phyloP scores from a whole-genome alignment of 202 grass and related monocot species.

The Schoenoplectus tabernaemontani region DNA sequence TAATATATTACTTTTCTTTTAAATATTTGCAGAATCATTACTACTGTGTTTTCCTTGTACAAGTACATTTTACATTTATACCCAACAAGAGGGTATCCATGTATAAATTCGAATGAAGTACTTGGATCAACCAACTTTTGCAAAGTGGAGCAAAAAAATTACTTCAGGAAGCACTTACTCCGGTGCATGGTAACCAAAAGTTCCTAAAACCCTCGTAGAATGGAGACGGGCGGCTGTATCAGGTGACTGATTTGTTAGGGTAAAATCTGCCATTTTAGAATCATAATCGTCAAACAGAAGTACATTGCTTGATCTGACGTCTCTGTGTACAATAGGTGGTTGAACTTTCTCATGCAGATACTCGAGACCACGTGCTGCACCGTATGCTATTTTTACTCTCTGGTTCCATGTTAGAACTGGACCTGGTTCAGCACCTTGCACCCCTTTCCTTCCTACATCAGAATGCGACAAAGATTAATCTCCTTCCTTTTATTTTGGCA shows the following conservation, averaged over 20 bases:
- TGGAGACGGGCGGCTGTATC: conserved; percentile 73
- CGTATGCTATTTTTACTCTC: conserved; percentile 71
- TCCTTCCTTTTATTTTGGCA: not conserved
- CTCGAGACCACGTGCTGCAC: conserved; percentile 73
- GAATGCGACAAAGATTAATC: not conserved
- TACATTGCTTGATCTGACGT: conserved; percentile 77
- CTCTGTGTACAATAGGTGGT: conserved; percentile 74
- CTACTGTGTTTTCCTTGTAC: not conserved
- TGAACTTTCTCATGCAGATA: conserved; percentile 89
- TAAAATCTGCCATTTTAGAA: conserved; percentile 77
- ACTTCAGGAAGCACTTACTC: conserved; percentile 41
- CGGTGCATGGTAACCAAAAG: conserved; percentile 87
- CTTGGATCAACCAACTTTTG: no score
- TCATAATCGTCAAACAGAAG: conserved; percentile 68
- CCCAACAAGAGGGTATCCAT: not conserved
- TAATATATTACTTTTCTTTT: no score
- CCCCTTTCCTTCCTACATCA: conserved; percentile 68
- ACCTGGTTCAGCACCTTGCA: conserved; percentile 64
- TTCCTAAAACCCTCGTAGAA: conserved; percentile 76
- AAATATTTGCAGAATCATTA: no score
- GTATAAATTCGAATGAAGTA: not conserved
- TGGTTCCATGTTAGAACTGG: conserved; percentile 63
- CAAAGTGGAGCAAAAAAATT: no score
- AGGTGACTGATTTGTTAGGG: conserved; percentile 68
- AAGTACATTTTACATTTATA: not conserved